Conservation (phyloP, 2,329 filamentous ascomycete genomes). For the Pseudopithomyces maydicus region DNA sequence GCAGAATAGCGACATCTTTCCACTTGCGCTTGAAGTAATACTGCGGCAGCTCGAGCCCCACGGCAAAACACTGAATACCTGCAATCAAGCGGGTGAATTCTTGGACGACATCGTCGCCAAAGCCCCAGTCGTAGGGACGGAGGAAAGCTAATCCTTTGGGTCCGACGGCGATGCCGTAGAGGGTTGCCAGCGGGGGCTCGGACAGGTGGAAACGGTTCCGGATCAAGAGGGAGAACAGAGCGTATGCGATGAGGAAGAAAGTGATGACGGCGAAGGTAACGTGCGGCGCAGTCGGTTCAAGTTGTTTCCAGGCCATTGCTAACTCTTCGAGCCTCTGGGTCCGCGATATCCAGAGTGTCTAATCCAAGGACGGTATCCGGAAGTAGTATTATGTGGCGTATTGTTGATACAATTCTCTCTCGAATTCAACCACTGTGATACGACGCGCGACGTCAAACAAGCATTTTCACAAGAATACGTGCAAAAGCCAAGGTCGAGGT, state of each 20-base stretch:
- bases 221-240: constrained; percentile 53
- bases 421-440: background rate
- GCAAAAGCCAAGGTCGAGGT: background rate
- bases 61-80: constrained; percentile 49
- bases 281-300: constrained; percentile 54
- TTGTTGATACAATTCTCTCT: background rate
- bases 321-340: background rate
- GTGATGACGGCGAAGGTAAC: constrained; percentile 52
- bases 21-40: constrained; percentile 58
- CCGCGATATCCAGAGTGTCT: background rate
- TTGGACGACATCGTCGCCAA: constrained; percentile 48
- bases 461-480: background rate
- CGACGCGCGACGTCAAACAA: background rate
- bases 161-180: constrained; percentile 53
- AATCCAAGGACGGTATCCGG: background rate
- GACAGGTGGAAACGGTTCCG: constrained; percentile 55
- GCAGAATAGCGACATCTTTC: constrained; percentile 54
- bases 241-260: constrained; percentile 52
- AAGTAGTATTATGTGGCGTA: background rate
- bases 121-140: constrained; percentile 49
- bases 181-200: constrained; percentile 54
- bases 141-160: constrained; percentile 48
- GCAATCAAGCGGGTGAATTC: constrained; percentile 53
- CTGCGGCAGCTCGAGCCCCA: constrained; percentile 46
- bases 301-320: constrained; percentile 49